A percentile compares a stretch with the other conserved stretches of the same genome.
Conservation (phyloP, 345 rosid genomes). For the Camelina neglecta region DNA sequence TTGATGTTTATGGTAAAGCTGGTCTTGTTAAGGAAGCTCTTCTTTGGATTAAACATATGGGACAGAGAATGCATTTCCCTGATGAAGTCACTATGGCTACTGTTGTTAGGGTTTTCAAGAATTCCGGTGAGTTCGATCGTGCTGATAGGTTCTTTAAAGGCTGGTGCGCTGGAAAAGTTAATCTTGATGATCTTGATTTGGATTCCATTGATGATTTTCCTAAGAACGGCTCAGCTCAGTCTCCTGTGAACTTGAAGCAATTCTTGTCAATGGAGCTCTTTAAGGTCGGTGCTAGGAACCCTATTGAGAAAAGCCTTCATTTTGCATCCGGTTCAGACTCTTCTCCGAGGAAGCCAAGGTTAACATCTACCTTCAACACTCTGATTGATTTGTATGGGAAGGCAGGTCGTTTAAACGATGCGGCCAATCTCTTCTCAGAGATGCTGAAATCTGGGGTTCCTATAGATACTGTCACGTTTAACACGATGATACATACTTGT, state of each 20-base stretch:
- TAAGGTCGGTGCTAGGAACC: conserved; percentile 68
- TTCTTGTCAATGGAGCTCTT: conserved; percentile 82
- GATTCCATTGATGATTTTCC: conserved; percentile 54
- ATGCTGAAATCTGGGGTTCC: conserved; percentile 80
- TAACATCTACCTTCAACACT: conserved; percentile 78
- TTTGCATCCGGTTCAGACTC: conserved; percentile 40
- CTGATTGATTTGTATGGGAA: conserved; percentile 93
- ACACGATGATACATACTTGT: conserved; percentile 86
- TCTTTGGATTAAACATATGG: conserved; percentile 93
- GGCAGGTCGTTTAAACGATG: conserved; percentile 82
- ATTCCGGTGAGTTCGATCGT: conserved; percentile 65
- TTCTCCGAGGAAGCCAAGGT: conserved; percentile 58
- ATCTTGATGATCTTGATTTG: conserved; percentile 71
- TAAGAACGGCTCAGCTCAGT: conserved; percentile 47
- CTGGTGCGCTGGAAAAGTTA: conserved; percentile 72
- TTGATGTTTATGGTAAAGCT: conserved; percentile 88
- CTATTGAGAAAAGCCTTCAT: conserved; percentile 40
- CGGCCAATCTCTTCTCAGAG: conserved; percentile 74
- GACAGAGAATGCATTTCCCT: conserved; percentile 67
- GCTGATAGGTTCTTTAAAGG: conserved; percentile 82
- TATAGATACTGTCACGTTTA: conserved; percentile 78
- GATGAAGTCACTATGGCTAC: conserved; percentile 86
- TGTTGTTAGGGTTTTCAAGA: conserved; percentile 76
- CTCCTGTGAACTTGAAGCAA: conserved; percentile 71
- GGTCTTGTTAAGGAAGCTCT: conserved; percentile 84